phyloP scores from a whole-genome alignment of 2,329 filamentous ascomycete genomes.

The Penicillium concentricum region DNA sequence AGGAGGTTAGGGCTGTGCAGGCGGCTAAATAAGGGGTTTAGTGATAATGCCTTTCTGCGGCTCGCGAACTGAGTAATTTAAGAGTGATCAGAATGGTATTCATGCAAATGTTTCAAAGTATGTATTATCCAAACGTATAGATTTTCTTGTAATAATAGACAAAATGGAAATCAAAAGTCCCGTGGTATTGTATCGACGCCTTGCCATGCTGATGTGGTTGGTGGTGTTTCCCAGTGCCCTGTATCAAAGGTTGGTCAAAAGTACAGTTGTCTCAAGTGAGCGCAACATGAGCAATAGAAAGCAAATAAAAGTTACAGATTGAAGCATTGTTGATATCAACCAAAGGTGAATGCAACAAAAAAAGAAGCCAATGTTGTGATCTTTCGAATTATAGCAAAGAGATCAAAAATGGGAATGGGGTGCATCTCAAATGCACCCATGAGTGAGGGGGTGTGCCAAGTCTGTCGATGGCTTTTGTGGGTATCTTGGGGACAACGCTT shows the following conservation, averaged over 20 bases:
- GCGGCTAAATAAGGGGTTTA: conserved; percentile 6
- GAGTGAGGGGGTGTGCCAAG: conserved; percentile 14
- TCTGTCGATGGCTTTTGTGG: conserved; percentile 23
- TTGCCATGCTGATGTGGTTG: conserved; percentile 32
- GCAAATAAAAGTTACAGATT: conserved; percentile 2
- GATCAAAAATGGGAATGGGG: neutral
- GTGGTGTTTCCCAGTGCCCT: conserved; percentile 11
- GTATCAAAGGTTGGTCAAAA: conserved; percentile 7
- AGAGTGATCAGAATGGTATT: neutral
- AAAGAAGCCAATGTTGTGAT: neutral
- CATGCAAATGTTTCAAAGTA: neutral
- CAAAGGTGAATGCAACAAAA: conserved; percentile 2
- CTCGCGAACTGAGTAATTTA: neutral
- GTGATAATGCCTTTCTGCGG: neutral
- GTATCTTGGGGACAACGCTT: conserved; percentile 30
- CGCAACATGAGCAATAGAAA: neutral
- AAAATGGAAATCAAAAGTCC: conserved; percentile 21
- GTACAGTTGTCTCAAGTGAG: conserved; percentile 7
- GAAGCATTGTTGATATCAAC: conserved; percentile 1
- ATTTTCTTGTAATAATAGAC: conserved; percentile 12
- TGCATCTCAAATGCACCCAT: conserved; percentile 15
- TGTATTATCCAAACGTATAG: neutral
- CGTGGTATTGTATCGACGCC: conserved; percentile 31
- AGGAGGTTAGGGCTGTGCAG: conserved; percentile 62
- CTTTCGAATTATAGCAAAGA: neutral